These are phyloP conservation scores for Cryptococcus hybrid DNA, from an alignment of 1,284 basidiomycete genomes.

Conservation along the genomic window DNA sequence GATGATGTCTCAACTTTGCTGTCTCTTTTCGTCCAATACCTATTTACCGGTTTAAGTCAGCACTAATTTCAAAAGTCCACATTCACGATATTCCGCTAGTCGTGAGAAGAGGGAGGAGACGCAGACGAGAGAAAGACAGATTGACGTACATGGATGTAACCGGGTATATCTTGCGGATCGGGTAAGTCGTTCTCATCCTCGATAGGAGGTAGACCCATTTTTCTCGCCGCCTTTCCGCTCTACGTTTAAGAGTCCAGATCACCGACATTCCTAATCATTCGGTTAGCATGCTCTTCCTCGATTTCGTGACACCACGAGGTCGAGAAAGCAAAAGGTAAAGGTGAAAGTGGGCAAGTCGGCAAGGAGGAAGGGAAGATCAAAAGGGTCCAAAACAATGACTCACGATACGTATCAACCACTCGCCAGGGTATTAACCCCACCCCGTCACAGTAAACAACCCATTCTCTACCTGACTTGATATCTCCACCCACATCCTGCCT, in stretches of 20 bases:
- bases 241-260: constrained; percentile 70
- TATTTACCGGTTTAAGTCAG: too few relatives aligned
- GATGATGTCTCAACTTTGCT: constrained; percentile 61
- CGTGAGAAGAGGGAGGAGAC: neutral
- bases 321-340: too few relatives aligned
- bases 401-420: constrained; percentile 72
- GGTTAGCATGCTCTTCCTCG: neutral
- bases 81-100: neutral
- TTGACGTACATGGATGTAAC: constrained; percentile 59
- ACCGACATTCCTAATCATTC: constrained; percentile 59
- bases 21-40: constrained; percentile 66
- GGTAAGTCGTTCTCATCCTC: constrained; percentile 73
- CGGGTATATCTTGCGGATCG: constrained; percentile 68
- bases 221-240: constrained; percentile 58
- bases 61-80: neutral
- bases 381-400: constrained; percentile 27
- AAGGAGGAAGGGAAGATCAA: neutral
- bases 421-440: constrained; percentile 66
- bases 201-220: constrained; percentile 64
- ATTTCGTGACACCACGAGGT: neutral
- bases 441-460: constrained; percentile 68
- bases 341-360: too few relatives aligned
- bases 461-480: constrained; percentile 69
- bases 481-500: constrained; percentile 56
- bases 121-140: neutral